Conservation (phyloP, 768 basidiomycete species). For the Psilocybe subaeruginosa region DNA sequence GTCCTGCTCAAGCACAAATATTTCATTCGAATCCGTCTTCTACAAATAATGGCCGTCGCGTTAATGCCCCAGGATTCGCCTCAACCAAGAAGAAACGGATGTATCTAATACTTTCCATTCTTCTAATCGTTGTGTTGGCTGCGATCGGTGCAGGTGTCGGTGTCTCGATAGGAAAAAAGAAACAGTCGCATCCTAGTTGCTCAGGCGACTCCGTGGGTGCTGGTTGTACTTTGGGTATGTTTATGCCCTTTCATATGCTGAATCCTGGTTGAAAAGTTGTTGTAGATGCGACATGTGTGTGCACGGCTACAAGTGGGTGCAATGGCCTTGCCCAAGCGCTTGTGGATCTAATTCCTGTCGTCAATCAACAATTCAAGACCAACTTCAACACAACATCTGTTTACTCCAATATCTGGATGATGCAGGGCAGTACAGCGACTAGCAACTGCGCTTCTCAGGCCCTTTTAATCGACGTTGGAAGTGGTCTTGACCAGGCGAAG, state of each 20-base stretch:
- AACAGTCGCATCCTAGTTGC: constrained; percentile 32
- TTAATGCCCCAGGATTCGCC: background rate
- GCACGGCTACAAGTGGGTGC: constrained; percentile 52
- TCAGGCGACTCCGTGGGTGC: constrained; percentile 48
- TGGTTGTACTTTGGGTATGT: constrained; percentile 59
- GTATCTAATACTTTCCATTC: constrained; percentile 25
- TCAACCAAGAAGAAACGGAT: constrained; percentile 12
- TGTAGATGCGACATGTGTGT: constrained; percentile 66
- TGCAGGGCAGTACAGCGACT: constrained; percentile 44
- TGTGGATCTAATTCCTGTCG: constrained; percentile 46
- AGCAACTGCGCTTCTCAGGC: constrained; percentile 58
- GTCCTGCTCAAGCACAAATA: background rate
- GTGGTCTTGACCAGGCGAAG: constrained; percentile 36
- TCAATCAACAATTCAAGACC: constrained; percentile 49
- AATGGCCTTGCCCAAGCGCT: constrained; percentile 57
- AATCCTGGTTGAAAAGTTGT: constrained; percentile 1
- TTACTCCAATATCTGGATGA: constrained; percentile 52
- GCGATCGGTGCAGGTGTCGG: constrained; percentile 49
- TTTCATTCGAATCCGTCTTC: background rate
- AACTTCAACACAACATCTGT: constrained; percentile 48
- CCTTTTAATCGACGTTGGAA: constrained; percentile 55
- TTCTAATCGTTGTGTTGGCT: constrained; percentile 35
- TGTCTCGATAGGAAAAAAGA: constrained; percentile 36
- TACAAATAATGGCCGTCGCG: background rate
- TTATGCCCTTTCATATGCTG: background rate